phyloP scores from a whole-genome alignment of 129 eudicot genomes.

The Flaveria bidentis region DNA sequence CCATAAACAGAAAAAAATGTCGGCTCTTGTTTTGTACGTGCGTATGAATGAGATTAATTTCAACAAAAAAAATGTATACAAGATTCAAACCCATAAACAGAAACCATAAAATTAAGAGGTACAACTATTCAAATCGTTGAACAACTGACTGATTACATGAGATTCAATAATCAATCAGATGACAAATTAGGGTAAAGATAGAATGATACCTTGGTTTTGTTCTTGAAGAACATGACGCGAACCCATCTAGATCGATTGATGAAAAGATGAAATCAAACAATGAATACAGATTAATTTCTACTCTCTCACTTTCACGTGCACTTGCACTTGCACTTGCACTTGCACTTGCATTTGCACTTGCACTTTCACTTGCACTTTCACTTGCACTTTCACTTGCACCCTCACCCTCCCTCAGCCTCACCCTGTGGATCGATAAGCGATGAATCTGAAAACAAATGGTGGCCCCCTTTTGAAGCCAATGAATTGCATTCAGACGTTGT shows the following conservation, averaged over 20 bases:
- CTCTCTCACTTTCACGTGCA: constrained; percentile 8
- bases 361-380: not conserved
- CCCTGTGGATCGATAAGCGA: constrained; percentile 2
- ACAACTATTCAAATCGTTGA: too few relatives aligned
- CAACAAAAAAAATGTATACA: not conserved
- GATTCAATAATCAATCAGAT: not conserved
- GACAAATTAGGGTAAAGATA: not conserved
- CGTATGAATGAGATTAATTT: not conserved
- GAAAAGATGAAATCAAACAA: not conserved
- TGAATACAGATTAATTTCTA: not conserved
- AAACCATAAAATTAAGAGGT: too few relatives aligned
- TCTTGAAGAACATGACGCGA: constrained; percentile 59
- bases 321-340: not conserved
- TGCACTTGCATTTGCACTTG: too few relatives aligned
- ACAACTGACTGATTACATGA: too few relatives aligned
- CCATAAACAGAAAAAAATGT: too few relatives aligned
- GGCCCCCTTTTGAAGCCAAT: constrained; percentile 33
- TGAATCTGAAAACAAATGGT: constrained; percentile 14
- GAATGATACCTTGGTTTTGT: constrained; percentile 54
- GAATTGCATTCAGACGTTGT: constrained; percentile 6
- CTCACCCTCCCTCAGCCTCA: not conserved
- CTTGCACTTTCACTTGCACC: not conserved
- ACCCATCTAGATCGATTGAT: constrained; percentile 46
- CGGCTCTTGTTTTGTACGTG: too few relatives aligned
- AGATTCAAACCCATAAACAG: too few relatives aligned